Evolutionary conservation across 495 filamentous ascomycete species (phyloP).

Genomic region (Aspergillus nidulans): DNA sequence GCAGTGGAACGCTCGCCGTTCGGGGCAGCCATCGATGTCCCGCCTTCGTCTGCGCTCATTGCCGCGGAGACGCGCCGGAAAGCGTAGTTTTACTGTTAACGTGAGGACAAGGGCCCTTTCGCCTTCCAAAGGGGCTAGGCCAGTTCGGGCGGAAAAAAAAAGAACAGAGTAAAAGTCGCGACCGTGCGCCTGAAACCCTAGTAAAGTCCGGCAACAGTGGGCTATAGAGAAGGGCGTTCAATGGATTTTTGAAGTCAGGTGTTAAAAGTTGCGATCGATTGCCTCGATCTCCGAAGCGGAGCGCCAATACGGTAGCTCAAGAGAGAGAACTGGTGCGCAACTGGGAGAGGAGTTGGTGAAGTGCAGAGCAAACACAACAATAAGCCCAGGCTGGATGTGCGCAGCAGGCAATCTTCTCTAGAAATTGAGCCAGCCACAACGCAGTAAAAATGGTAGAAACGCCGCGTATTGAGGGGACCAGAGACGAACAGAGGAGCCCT

Average conservation of each 20-base stretch:
- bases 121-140: neutral
- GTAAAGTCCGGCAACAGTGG: neutral
- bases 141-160: slow-evolving; percentile 2
- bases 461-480: slow-evolving; percentile 4
- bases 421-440: slow-evolving; percentile 2
- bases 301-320: slow-evolving; percentile 30
- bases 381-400: slow-evolving; percentile 14
- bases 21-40: slow-evolving; percentile 30
- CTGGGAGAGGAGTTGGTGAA: slow-evolving; percentile 19
- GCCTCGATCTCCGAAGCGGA: slow-evolving; percentile 24
- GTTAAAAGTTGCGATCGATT: slow-evolving; percentile 12
- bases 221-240: slow-evolving; percentile 1
- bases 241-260: neutral
- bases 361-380: slow-evolving; percentile 15
- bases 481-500: slow-evolving; percentile 23
- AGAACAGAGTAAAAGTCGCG: too few species aligned
- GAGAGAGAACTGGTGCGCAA: slow-evolving; percentile 31
- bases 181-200: slow-evolving; percentile 5
- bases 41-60: slow-evolving; percentile 45
- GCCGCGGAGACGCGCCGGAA: slow-evolving; percentile 27
- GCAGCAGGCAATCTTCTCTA: neutral
- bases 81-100: slow-evolving; percentile 20
- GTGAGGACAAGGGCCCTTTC: slow-evolving; percentile 17
- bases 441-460: slow-evolving; percentile 6
- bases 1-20: slow-evolving; percentile 36